Evolutionary conservation across 2,329 filamentous ascomycete genomes (phyloP).

Genomic region (Graphium sp.): DNA sequence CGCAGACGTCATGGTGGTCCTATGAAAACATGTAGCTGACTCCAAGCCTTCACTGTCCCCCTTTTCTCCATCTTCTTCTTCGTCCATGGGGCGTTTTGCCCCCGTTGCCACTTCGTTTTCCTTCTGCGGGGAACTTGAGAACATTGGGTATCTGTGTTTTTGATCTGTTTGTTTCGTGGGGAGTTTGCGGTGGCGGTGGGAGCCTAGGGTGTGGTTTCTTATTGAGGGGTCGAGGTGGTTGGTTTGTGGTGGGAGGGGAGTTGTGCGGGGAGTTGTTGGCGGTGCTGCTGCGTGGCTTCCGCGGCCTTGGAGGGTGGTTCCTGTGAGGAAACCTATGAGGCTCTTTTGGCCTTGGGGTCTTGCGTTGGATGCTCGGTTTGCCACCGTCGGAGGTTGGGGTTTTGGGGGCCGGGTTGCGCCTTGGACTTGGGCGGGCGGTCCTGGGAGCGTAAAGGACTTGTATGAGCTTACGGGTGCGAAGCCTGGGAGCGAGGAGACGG

Average conservation of each 20-base stretch:
- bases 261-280: slow-evolving; percentile 7
- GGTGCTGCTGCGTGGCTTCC: slow-evolving; percentile 9
- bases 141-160: slow-evolving; percentile 31
- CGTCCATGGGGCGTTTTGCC: slow-evolving; percentile 1
- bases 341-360: slow-evolving; percentile 19
- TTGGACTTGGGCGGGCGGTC: slow-evolving; percentile 11
- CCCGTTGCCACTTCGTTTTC: slow-evolving; percentile 1
- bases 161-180: slow-evolving; percentile 1
- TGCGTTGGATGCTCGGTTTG: slow-evolving; percentile 6
- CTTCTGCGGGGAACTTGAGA: slow-evolving; percentile 36
- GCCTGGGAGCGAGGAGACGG: slow-evolving; percentile 34
- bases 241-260: slow-evolving; percentile 6
- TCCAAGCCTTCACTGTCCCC: slow-evolving; percentile 15
- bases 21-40: slow-evolving; percentile 28
- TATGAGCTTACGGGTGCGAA: slow-evolving; percentile 48
- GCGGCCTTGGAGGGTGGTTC: slow-evolving; percentile 7
- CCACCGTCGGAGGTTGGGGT: slow-evolving; percentile 7
- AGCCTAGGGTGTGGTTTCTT: slow-evolving; percentile 22
- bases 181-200: slow-evolving; percentile 4
- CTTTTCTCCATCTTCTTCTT: slow-evolving; percentile 9
- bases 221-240: slow-evolving; percentile 13
- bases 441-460: slow-evolving; percentile 21
- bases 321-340: slow-evolving; percentile 21
- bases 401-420: slow-evolving; percentile 7
- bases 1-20: slow-evolving; percentile 27